A percentile compares a stretch with the other conserved stretches of the same genome.
phyloP scores from a whole-genome alignment of 225 moss, liverwort and hornwort species.

The Neckera pumila region DNA sequence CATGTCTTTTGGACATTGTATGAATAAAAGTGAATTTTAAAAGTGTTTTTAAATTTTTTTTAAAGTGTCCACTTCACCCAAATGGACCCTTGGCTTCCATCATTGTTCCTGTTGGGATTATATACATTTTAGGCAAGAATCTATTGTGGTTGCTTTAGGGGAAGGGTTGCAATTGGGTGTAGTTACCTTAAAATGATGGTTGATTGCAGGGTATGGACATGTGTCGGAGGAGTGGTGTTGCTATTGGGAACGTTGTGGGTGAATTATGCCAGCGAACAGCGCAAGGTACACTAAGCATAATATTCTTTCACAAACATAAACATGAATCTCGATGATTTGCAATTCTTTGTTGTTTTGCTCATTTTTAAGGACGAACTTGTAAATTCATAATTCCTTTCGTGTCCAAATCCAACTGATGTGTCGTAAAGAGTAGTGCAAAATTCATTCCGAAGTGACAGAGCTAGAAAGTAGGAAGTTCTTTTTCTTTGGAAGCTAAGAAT shows the following conservation, averaged over 20 bases:
- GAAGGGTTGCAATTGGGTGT: background rate
- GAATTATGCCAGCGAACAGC: constrained; percentile 38
- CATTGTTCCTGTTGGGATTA: background rate
- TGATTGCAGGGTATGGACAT: constrained; percentile 52
- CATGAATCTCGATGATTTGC: background rate
- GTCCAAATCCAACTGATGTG: background rate
- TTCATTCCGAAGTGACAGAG: background rate
- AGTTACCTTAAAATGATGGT: background rate
- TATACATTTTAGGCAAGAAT: background rate
- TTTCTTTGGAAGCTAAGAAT: no score
- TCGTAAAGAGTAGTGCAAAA: background rate
- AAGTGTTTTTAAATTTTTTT: background rate
- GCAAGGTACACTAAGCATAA: constrained; percentile 8
- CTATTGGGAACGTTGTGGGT: constrained; percentile 52
- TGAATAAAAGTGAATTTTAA: background rate
- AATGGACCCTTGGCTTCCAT: background rate
- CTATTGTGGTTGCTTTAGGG: background rate
- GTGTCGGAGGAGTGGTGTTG: constrained; percentile 55
- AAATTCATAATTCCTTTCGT: background rate
- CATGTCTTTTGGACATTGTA: background rate
- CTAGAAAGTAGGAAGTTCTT: background rate
- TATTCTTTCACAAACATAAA: background rate
- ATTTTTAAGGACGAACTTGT: background rate
- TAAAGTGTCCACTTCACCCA: background rate
- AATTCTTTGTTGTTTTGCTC: background rate